Evolutionary conservation across 768 basidiomycete species (phyloP).

Genomic region (Termitomyces eurrhizus): DNA sequence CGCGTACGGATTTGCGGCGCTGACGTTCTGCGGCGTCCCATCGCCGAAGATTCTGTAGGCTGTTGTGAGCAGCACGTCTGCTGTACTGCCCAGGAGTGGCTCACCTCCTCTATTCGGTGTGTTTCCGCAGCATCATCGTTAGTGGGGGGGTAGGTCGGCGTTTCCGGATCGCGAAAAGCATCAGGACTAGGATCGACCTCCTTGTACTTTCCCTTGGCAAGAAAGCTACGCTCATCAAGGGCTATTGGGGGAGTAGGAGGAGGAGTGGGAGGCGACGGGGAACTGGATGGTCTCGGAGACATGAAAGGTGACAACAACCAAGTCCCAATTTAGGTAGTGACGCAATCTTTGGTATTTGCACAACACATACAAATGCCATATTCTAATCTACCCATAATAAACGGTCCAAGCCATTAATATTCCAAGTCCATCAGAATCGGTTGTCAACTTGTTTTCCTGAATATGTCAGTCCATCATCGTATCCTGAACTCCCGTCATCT

Average conservation of each 20-base stretch:
- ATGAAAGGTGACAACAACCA: conserved; percentile 7
- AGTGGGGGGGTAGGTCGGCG: conserved; percentile 56
- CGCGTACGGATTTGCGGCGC: conserved; percentile 69
- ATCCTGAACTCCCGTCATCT: conserved; percentile 45
- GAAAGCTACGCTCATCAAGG: conserved; percentile 24
- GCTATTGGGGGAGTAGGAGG: conserved; percentile 39
- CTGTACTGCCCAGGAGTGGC: conserved; percentile 7
- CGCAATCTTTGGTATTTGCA: background rate
- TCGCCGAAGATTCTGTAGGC: conserved; percentile 59
- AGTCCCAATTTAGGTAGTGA: background rate
- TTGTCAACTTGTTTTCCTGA: conserved; percentile 32
- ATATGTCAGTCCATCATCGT: conserved; percentile 47
- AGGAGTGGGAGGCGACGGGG: conserved; percentile 34
- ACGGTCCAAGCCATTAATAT: background rate
- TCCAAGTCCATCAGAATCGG: conserved; percentile 28
- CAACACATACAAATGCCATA: background rate
- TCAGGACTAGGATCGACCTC: conserved; percentile 22
- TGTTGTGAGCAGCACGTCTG: conserved; percentile 8
- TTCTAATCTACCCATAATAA: conserved; percentile 9
- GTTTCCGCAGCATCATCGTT: conserved; percentile 67
- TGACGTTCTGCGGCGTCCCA: conserved; percentile 80
- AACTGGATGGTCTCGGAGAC: conserved; percentile 14
- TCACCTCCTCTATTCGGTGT: conserved; percentile 68
- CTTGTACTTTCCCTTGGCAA: conserved; percentile 24
- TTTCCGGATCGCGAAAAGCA: conserved; percentile 23